Base-by-base conservation (phyloP, 1,284 basidiomycete genomes). In the Ustilago bromivora region DNA sequence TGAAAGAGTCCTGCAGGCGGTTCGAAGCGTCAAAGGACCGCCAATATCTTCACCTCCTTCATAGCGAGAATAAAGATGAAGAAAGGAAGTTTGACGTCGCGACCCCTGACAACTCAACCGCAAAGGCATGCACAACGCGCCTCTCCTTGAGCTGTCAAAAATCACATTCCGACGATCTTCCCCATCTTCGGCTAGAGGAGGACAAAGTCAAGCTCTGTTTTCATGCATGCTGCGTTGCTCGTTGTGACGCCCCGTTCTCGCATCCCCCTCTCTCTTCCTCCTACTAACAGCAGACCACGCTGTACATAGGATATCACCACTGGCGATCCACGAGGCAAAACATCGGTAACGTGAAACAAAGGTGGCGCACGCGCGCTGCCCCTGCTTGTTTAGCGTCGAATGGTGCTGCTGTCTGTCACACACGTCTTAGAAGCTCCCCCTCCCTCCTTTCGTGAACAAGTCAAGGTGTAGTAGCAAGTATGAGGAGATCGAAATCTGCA, bases 111-210 rank as follows among this genome's bases (percentile, higher is more conserved):
- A 55, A 36, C 23, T 51, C 11, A 8, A 7, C 41, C 17, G n/a
- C 32, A 36, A 4, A 32, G 63, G 63, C 57, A 66, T 66, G 63
- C 36, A 36, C 49, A 15, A 47, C 52, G 63, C 63, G 63, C 59
- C 57, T 28, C 10, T 51, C 19, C 40, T 19, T 19, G 28, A 49
- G 46, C 46, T 49, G 46, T 49, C 46, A 32, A 52, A 60, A 36
- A 40, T n/a, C 57, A 65, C 62, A 65, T 65, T 65, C 62, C 62
- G 56, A 35, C 62, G 49, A 54, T 53, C 46, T 38, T 46, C 23
- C 52, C 23, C 7, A 28, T 7, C 57, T 11, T 46, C 19, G 43
- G 11, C 15, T 46, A 46, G 43, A 19, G 17, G n/a, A 46, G n/a
- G 23, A 28, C 23, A 28, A 46, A 46, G 19, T 46, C 23, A 19